phyloP scores from a whole-genome alignment of 257 asterid species.

The Capsicum chinense region DNA sequence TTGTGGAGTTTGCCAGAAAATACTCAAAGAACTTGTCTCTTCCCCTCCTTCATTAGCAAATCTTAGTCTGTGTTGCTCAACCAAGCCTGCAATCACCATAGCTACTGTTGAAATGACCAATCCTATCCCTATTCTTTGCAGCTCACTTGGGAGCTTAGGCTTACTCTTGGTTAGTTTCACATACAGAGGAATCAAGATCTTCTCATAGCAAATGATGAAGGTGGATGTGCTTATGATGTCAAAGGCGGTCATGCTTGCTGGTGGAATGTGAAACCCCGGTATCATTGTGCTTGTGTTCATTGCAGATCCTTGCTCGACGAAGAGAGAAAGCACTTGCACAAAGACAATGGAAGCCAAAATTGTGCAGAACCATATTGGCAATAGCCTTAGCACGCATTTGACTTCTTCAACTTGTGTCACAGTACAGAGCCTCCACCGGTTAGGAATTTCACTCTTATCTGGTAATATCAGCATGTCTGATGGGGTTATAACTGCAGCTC shows the following conservation, averaged over 20 bases:
- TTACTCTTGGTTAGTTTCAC: conserved; percentile 55
- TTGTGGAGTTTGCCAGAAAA: conserved; percentile 84
- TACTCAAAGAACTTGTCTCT: conserved; percentile 67
- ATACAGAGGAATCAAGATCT: conserved; percentile 61
- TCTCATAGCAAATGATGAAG: conserved; percentile 78
- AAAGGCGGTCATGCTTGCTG: conserved; percentile 84
- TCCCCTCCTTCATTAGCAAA: conserved; percentile 40
- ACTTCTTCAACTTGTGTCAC: conserved; percentile 88
- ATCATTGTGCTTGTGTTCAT: conserved; percentile 75
- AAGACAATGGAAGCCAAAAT: conserved; percentile 68
- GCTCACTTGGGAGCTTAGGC: conserved; percentile 62
- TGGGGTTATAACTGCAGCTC: conserved; percentile 65
- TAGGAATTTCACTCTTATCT: conserved; percentile 53
- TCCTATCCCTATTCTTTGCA: conserved; percentile 77
- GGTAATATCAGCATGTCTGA: conserved; percentile 51
- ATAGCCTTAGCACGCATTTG: conserved; percentile 68
- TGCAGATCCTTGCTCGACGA: conserved; percentile 83
- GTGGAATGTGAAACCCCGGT: conserved; percentile 58
- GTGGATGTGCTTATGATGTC: conserved; percentile 80
- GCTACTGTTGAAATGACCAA: conserved; percentile 62
- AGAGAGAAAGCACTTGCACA: conserved; percentile 80
- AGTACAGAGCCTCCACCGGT: conserved; percentile 75
- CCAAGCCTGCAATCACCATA: conserved; percentile 69
- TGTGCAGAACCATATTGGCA: conserved; percentile 89
- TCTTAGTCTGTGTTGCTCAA: conserved; percentile 63